Evolutionary conservation across 1,284 basidiomycete genomes (phyloP).

Genomic region (Austropuccinia psidii): DNA sequence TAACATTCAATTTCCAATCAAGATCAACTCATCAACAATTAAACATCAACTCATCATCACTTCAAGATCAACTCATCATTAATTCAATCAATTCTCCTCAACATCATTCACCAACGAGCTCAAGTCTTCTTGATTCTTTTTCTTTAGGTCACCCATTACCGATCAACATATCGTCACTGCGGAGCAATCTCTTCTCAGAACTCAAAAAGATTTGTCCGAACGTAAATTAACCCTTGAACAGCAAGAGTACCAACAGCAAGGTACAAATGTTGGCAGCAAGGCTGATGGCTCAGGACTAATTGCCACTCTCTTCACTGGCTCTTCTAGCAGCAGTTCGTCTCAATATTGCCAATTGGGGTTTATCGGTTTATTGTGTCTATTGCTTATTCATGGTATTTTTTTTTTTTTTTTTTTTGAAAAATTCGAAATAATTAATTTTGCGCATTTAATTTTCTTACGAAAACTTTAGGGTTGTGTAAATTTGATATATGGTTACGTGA

Average conservation of each 20-base stretch:
- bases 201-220: conserved; percentile 41
- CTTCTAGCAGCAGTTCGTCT: conserved; percentile 30
- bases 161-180: conserved; percentile 43
- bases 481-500: conserved; percentile 45
- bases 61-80: too few relatives aligned
- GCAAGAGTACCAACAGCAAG: conserved; percentile 38
- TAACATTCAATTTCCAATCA: too few relatives aligned
- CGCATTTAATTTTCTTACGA: background rate
- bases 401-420: background rate
- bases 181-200: conserved; percentile 42
- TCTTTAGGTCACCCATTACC: conserved; percentile 42
- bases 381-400: conserved; percentile 42
- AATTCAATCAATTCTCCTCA: too few relatives aligned
- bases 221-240: conserved; percentile 30
- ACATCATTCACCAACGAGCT: too few relatives aligned
- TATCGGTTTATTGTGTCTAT: conserved; percentile 49
- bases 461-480: conserved; percentile 43
- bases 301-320: conserved; percentile 37
- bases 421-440: conserved; percentile 7
- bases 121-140: background rate
- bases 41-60: too few relatives aligned
- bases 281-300: conserved; percentile 38
- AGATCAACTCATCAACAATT: too few relatives aligned
- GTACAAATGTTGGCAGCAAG: conserved; percentile 18
- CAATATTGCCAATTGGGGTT: conserved; percentile 46